phyloP scores from a whole-genome alignment of 495 filamentous ascomycete genomes.

The Aspergillus mulundensis region DNA sequence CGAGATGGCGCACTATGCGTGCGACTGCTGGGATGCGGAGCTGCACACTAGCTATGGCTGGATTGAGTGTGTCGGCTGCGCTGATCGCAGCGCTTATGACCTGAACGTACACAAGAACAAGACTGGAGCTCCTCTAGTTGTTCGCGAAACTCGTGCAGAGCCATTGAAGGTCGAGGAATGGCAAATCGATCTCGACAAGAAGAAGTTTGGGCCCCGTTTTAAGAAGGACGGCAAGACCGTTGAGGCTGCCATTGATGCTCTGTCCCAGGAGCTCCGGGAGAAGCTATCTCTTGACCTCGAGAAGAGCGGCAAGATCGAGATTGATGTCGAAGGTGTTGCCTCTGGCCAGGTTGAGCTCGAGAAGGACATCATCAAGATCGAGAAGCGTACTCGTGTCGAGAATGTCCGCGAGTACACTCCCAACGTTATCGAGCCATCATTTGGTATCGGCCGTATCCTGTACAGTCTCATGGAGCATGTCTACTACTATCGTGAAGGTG shows the following conservation, averaged over 20 bases:
- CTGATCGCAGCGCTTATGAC: conserved; percentile 78
- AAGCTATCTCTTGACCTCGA: conserved; percentile 62
- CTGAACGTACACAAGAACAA: conserved; percentile 73
- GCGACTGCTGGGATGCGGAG: conserved; percentile 84
- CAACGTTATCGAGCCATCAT: conserved; percentile 82
- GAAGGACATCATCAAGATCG: conserved; percentile 66
- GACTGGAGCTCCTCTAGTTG: conserved; percentile 71
- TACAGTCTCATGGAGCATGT: conserved; percentile 75
- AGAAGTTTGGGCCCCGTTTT: conserved; percentile 76
- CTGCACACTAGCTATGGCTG: conserved; percentile 74
- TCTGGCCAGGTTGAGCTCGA: conserved; percentile 65
- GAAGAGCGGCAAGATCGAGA: conserved; percentile 59
- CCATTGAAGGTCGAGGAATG: conserved; percentile 68
- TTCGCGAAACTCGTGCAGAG: conserved; percentile 62
- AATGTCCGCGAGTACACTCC: conserved; percentile 74
- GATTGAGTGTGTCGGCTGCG: conserved; percentile 85
- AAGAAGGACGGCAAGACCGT: conserved; percentile 77
- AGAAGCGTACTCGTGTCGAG: conserved; percentile 64
- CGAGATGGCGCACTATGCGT: conserved; percentile 81
- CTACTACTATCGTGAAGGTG: conserved; percentile 67
- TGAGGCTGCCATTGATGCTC: conserved; percentile 61
- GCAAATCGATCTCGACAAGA: conserved; percentile 74
- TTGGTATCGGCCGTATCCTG: conserved; percentile 77
- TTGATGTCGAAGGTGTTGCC: conserved; percentile 61
- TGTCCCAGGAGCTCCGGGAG: conserved; percentile 67